Evolutionary conservation across 1,284 basidiomycete genomes (phyloP).

Genomic region (Malassezia furfur): DNA sequence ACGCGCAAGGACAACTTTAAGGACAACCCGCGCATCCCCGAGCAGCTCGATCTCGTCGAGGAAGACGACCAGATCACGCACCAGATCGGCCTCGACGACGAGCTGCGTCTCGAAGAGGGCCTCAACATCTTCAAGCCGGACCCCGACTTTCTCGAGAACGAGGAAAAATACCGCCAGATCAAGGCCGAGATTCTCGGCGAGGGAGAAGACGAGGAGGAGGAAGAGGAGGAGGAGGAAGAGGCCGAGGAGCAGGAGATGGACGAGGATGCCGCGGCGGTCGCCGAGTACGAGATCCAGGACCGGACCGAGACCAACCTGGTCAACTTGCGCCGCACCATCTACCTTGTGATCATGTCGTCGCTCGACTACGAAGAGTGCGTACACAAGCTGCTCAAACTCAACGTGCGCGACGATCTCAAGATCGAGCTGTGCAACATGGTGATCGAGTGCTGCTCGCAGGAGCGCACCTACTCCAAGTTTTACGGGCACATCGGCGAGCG

Average conservation of each 20-base stretch:
- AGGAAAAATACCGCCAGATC: constrained; percentile 84
- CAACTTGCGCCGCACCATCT: constrained; percentile 86
- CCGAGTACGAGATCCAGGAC: constrained; percentile 69
- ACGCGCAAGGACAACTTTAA: constrained; percentile 97
- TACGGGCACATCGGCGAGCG: constrained; percentile 92
- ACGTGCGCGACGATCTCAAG: constrained; percentile 56
- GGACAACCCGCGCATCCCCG: constrained; percentile 86
- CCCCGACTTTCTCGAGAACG: constrained; percentile 76
- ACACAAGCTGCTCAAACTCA: constrained; percentile 89
- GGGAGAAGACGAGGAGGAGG: constrained; percentile 47
- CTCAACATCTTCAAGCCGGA: constrained; percentile 95
- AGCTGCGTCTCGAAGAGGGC: constrained; percentile 84
- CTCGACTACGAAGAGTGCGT: constrained; percentile 87
- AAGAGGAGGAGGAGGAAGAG: constrained; percentile 55
- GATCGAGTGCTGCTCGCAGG: constrained; percentile 98
- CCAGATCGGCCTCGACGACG: constrained; percentile 79
- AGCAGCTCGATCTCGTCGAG: constrained; percentile 89
- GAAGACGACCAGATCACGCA: constrained; percentile 90
- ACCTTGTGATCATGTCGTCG: constrained; percentile 81
- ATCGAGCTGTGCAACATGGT: constrained; percentile 97
- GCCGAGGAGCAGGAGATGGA: constrained; percentile 59
- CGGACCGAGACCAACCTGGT: constrained; percentile 89
- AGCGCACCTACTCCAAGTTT: constrained; percentile 89
- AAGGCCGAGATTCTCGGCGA: constrained; percentile 82
- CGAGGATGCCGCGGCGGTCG: constrained; percentile 49